Conservation (phyloP, 2,329 filamentous ascomycete genomes). For the Penicillium sp. region DNA sequence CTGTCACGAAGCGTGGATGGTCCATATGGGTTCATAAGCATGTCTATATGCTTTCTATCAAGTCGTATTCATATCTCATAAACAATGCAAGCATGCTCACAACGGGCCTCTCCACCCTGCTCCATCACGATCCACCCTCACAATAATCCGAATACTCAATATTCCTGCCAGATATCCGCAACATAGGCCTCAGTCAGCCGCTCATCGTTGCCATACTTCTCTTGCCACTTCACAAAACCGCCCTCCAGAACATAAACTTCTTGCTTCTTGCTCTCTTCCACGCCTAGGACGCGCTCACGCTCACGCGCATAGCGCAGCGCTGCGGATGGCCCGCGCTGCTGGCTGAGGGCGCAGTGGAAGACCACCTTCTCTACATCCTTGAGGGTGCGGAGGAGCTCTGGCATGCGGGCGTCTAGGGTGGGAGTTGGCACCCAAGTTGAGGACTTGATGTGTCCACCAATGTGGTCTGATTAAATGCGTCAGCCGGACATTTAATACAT, state of each 20-base stretch:
- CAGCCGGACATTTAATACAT: not conserved
- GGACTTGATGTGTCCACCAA: constrained; percentile 84
- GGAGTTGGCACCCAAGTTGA: constrained; percentile 74
- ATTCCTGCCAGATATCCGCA: constrained; percentile 78
- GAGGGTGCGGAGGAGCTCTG: constrained; percentile 78
- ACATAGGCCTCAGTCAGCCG: constrained; percentile 80
- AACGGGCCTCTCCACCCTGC: not conserved
- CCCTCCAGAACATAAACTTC: constrained; percentile 78
- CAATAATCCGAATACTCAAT: constrained; percentile 24
- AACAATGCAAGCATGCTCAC: not conserved
- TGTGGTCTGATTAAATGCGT: constrained; percentile 63
- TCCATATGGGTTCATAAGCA: no score
- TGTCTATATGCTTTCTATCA: constrained; percentile 17
- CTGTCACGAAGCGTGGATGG: no score
- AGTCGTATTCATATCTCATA: constrained; percentile 19
- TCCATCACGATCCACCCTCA: not conserved
- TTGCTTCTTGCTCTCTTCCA: constrained; percentile 56
- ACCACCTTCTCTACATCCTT: constrained; percentile 79
- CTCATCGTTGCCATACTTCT: constrained; percentile 73
- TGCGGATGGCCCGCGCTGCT: constrained; percentile 84
- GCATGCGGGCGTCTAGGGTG: constrained; percentile 73
- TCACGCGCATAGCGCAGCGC: constrained; percentile 73
- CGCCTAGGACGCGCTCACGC: constrained; percentile 57
- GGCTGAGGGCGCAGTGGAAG: constrained; percentile 91
- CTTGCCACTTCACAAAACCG: constrained; percentile 89